phyloP scores from a whole-genome alignment of 768 basidiomycete genomes.

The Hypsizygus marmoreus region DNA sequence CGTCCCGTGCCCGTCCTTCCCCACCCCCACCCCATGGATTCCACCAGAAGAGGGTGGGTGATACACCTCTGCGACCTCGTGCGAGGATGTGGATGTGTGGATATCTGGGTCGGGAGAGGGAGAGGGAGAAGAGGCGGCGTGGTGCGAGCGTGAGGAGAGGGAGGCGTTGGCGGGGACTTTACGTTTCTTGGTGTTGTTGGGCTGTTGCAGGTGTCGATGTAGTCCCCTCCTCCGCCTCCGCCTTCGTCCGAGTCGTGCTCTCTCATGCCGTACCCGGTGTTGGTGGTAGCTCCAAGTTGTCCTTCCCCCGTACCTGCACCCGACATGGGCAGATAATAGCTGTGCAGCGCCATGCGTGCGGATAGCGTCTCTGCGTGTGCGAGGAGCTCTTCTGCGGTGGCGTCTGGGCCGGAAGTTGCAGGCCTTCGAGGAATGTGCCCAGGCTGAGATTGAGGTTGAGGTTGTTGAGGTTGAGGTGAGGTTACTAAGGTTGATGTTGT shows the following conservation, averaged over 20 bases:
- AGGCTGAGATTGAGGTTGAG: background rate
- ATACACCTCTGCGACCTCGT: too few relatives aligned
- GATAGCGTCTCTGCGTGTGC: slow-evolving; percentile 59
- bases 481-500: too few relatives aligned
- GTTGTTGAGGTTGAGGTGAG: slow-evolving; percentile 1
- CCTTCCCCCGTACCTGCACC: slow-evolving; percentile 33
- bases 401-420: slow-evolving; percentile 43
- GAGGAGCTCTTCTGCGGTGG: slow-evolving; percentile 58
- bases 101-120: too few relatives aligned
- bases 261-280: too few relatives aligned
- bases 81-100: too few relatives aligned
- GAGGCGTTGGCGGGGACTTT: slow-evolving; percentile 77
- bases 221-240: slow-evolving; percentile 33
- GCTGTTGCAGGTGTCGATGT: slow-evolving; percentile 74
- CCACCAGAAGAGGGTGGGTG: too few relatives aligned
- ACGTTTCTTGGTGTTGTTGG: slow-evolving; percentile 85
- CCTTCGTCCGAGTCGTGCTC: slow-evolving; percentile 4
- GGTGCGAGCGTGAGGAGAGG: slow-evolving; percentile 46
- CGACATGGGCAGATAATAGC: slow-evolving; percentile 62
- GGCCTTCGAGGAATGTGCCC: slow-evolving; percentile 11
- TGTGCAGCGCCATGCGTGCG: slow-evolving; percentile 60
- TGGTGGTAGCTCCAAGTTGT: slow-evolving; percentile 8
- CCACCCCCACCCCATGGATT: too few relatives aligned
- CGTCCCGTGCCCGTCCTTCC: too few relatives aligned
- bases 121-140: slow-evolving; percentile 16